Evolutionary conservation across 768 basidiomycete species (phyloP).

Genomic region (Gyrodon lividus): DNA sequence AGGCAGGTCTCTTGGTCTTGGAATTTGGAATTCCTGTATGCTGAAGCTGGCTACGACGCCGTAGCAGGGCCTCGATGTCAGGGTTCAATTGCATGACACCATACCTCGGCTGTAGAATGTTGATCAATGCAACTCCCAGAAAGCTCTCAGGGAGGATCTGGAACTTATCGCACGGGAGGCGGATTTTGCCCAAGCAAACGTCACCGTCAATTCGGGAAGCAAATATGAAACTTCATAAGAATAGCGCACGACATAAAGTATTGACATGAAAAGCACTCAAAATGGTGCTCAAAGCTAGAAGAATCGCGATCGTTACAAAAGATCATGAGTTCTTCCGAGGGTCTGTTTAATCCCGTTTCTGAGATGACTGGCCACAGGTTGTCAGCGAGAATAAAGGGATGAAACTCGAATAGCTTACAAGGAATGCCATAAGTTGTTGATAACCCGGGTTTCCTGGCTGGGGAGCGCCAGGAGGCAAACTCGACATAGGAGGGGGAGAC

Average conservation of each 20-base stretch:
- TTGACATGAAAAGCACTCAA: slow-evolving; percentile 7
- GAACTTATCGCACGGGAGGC: too few relatives aligned
- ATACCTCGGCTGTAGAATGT: too few relatives aligned
- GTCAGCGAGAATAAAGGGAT: neutral
- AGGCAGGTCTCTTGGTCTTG: too few relatives aligned
- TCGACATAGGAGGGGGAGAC: slow-evolving; percentile 43
- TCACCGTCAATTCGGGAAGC: neutral
- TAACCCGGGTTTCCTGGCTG: slow-evolving; percentile 47
- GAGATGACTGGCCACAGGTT: slow-evolving; percentile 19
- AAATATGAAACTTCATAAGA: slow-evolving; percentile 27
- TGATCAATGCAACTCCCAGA: too few relatives aligned
- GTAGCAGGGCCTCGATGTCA: too few relatives aligned
- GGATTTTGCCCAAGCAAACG: too few relatives aligned
- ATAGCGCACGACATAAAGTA: slow-evolving; percentile 19
- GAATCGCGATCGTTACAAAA: neutral
- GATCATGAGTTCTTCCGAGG: neutral
- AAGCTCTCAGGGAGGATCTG: too few relatives aligned
- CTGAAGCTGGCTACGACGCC: too few relatives aligned
- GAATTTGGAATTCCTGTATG: too few relatives aligned
- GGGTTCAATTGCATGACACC: too few relatives aligned
- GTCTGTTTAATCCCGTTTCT: slow-evolving; percentile 25
- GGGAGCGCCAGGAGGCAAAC: slow-evolving; percentile 39
- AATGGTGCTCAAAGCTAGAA: neutral
- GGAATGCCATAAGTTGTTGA: slow-evolving; percentile 68
- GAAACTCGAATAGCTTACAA: slow-evolving; percentile 42